A percentile compares a stretch with the other conserved stretches of the same genome.
Evolutionary conservation across 1,284 basidiomycete genomes (phyloP).

Genomic region (Apiotrichum siamense): DNA sequence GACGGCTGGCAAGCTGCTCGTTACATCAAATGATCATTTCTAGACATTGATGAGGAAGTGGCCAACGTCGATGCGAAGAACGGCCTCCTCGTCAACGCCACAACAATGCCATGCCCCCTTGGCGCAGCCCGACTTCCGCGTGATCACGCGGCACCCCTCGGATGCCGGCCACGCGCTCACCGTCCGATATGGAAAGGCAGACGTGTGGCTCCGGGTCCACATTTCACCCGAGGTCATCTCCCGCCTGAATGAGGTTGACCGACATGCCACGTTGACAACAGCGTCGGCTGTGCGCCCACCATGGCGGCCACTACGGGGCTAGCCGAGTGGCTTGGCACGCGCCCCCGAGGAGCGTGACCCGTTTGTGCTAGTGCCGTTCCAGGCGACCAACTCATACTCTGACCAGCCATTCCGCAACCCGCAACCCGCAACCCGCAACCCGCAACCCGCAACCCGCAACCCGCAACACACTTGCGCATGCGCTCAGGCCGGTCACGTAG

Average conservation of each 20-base stretch:
- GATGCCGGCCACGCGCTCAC: too few relatives aligned
- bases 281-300: too few relatives aligned
- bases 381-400: slow-evolving; percentile 2
- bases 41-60: slow-evolving; percentile 14
- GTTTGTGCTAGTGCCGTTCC: slow-evolving; percentile 2
- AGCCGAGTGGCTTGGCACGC: not conserved
- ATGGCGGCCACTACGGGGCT: slow-evolving; percentile 1
- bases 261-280: too few relatives aligned
- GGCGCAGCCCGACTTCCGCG: slow-evolving; percentile 1
- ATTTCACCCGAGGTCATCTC: too few relatives aligned
- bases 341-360: not conserved
- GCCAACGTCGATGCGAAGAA: slow-evolving; percentile 1
- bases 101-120: slow-evolving; percentile 11
- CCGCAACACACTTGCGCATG: slow-evolving; percentile 11
- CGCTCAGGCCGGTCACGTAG: slow-evolving; percentile 5
- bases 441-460: too few relatives aligned
- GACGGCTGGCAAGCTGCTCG: slow-evolving; percentile 5
- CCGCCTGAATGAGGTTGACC: too few relatives aligned
- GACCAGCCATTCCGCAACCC: too few relatives aligned
- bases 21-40: slow-evolving; percentile 10
- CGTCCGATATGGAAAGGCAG: too few relatives aligned
- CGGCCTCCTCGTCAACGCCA: slow-evolving; percentile 11
- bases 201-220: too few relatives aligned
- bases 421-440: too few relatives aligned
- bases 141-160: slow-evolving; percentile 2